Conservation (phyloP, 179 eudicot genomes). For the Camellia oleifera region DNA sequence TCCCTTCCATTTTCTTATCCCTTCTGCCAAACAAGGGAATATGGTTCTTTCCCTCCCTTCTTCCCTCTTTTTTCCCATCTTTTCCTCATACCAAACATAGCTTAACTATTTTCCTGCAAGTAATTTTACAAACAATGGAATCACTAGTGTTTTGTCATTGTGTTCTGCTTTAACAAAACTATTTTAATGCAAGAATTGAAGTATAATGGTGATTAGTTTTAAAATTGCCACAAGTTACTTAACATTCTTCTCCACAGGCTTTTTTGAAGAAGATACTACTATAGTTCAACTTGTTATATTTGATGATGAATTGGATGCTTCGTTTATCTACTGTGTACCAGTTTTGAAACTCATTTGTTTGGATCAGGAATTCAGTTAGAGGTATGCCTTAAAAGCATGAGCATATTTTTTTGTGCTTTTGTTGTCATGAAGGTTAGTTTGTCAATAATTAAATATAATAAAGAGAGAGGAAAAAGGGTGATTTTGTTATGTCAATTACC, state of each 20-base stretch:
- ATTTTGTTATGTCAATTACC: background rate
- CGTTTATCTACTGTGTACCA: conserved; percentile 80
- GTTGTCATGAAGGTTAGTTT: conserved; percentile 50
- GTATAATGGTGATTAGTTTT: conserved; percentile 53
- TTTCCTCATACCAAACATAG: background rate
- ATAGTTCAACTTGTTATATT: conserved; percentile 68
- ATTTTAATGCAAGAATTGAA: conserved; percentile 29
- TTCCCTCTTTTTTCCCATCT: background rate
- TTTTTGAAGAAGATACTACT: conserved; percentile 86
- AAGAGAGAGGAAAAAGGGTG: background rate
- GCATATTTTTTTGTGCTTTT: conserved; percentile 33
- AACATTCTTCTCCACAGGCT: conserved; percentile 91
- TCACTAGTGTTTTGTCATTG: background rate
- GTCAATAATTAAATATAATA: conserved; percentile 17
- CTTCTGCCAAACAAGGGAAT: conserved; percentile 4
- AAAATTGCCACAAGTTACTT: conserved; percentile 75
- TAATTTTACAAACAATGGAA: background rate
- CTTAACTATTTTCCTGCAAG: background rate
- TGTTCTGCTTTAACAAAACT: conserved; percentile 13
- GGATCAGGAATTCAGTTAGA: conserved; percentile 77
- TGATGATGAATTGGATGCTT: conserved; percentile 88
- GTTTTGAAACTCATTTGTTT: conserved; percentile 81
- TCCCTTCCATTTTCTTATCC: background rate
- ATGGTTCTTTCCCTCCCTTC: background rate
- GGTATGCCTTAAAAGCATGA: conserved; percentile 78